A percentile compares a stretch with the other conserved stretches of the same genome.
Evolutionary conservation across 2,329 filamentous ascomycete genomes (phyloP).

Genomic region (Pyrenophora seminiperda): DNA sequence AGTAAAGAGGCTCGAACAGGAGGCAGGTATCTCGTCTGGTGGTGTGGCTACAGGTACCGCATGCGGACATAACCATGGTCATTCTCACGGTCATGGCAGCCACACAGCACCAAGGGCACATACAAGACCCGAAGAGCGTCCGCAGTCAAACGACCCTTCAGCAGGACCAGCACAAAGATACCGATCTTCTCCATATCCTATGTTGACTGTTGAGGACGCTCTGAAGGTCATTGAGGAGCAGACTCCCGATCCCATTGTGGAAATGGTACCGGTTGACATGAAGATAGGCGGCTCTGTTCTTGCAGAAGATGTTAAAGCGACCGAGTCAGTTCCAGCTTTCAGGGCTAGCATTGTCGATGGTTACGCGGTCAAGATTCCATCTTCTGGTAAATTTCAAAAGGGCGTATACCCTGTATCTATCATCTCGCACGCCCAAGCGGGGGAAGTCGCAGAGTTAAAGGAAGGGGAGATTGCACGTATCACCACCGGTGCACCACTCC

Average conservation of each 20-base stretch:
- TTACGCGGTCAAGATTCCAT: conserved; percentile 66
- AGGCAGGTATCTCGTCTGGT: conserved; percentile 64
- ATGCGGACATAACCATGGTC: conserved; percentile 51
- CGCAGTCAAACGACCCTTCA: conserved; percentile 63
- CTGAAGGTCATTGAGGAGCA: conserved; percentile 73
- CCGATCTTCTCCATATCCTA: conserved; percentile 86
- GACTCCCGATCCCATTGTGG: conserved; percentile 66
- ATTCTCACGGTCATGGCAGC: conserved; percentile 59
- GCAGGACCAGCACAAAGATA: conserved; percentile 71
- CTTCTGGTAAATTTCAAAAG: conserved; percentile 59
- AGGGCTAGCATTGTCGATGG: conserved; percentile 96
- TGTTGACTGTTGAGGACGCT: conserved; percentile 85
- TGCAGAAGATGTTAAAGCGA: conserved; percentile 78
- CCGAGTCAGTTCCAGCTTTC: conserved; percentile 88
- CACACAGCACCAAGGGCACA: conserved; percentile 66
- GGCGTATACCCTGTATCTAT: conserved; percentile 85
- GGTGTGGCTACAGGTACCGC: conserved; percentile 23
- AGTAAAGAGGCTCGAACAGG: conserved; percentile 79
- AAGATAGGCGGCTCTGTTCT: conserved; percentile 76
- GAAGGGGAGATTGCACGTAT: conserved; percentile 83
- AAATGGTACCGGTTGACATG: conserved; percentile 66
- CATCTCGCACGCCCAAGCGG: conserved; percentile 82
- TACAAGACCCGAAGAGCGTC: conserved; percentile 65
- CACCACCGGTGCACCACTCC: conserved; percentile 91
- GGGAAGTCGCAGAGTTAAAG: conserved; percentile 67